Conservation (phyloP, 805 yeast genomes). For the Sungouiozyma intestinalis region DNA sequence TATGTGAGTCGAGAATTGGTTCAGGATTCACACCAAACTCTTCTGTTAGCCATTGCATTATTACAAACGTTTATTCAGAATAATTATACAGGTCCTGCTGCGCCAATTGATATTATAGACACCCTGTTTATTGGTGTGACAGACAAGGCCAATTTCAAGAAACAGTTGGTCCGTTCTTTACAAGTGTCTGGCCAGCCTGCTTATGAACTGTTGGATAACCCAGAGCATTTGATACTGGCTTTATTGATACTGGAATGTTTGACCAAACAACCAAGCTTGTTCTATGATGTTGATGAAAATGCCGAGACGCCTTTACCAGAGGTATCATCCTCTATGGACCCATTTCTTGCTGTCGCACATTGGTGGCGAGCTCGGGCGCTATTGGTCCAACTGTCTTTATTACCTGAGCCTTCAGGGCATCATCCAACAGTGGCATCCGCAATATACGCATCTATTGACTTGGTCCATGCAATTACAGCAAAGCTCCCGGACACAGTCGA, state of each 20-base stretch:
- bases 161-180: slow-evolving; percentile 29
- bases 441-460: slow-evolving; percentile 20
- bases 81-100: slow-evolving; percentile 76
- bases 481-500: slow-evolving; percentile 18
- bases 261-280: slow-evolving; percentile 26
- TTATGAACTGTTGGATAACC: slow-evolving; percentile 47
- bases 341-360: slow-evolving; percentile 37
- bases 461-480: slow-evolving; percentile 20
- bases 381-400: slow-evolving; percentile 52
- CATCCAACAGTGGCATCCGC: slow-evolving; percentile 30
- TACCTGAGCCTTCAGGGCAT: slow-evolving; percentile 49
- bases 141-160: slow-evolving; percentile 9
- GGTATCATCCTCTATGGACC: slow-evolving; percentile 17
- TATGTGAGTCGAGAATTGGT: slow-evolving; percentile 1
- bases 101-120: slow-evolving; percentile 31
- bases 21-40: slow-evolving; percentile 2
- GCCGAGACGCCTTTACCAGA: slow-evolving; percentile 11
- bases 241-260: slow-evolving; percentile 36
- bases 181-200: slow-evolving; percentile 60
- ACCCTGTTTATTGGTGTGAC: slow-evolving; percentile 13
- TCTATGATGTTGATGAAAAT: slow-evolving; percentile 9
- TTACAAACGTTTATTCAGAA: slow-evolving; percentile 62
- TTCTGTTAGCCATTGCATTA: slow-evolving; percentile 42
- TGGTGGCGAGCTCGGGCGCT: slow-evolving; percentile 76
- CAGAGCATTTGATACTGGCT: slow-evolving; percentile 36